Conservation (phyloP, 805 yeast species). For the Lachancea sp. region DNA sequence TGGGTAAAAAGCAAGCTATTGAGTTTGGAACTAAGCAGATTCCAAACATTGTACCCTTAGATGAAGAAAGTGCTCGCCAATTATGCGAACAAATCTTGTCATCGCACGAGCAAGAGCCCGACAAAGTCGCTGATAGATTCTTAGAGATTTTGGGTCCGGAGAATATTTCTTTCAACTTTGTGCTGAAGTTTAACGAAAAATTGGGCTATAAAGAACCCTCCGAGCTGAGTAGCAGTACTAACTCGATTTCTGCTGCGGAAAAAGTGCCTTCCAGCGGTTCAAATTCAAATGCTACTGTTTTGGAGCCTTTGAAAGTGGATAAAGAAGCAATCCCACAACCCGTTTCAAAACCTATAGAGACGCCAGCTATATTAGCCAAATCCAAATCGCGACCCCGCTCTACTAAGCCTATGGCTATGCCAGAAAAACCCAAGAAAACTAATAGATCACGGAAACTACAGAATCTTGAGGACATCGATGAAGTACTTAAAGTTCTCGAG, state of each 20-base stretch:
- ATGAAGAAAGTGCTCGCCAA: constrained; percentile 23
- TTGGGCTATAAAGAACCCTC: constrained; percentile 11
- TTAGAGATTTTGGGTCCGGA: constrained; percentile 30
- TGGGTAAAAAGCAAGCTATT: constrained; percentile 29
- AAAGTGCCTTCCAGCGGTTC: neutral
- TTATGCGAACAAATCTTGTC: constrained; percentile 27
- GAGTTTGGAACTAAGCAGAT: constrained; percentile 23
- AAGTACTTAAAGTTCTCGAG: constrained; percentile 51
- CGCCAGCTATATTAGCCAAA: neutral
- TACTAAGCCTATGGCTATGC: neutral
- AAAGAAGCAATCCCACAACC: neutral
- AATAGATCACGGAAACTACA: constrained; percentile 40
- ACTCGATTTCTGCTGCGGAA: neutral
- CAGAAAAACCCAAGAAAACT: constrained; percentile 7
- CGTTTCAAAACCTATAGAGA: neutral
- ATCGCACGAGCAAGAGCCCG: constrained; percentile 17
- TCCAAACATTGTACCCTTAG: constrained; percentile 31
- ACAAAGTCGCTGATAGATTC: constrained; percentile 26
- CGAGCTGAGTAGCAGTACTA: neutral
- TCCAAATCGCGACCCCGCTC: neutral
- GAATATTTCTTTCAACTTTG: constrained; percentile 29
- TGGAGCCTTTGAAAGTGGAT: constrained; percentile 1
- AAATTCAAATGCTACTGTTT: neutral
- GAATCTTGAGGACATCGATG: constrained; percentile 58
- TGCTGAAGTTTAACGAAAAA: constrained; percentile 25